Evolutionary conservation across 1,284 basidiomycete species (phyloP), one percentile per base, ranked within the genome.

Genomic region (Athelia sp.): DNA sequence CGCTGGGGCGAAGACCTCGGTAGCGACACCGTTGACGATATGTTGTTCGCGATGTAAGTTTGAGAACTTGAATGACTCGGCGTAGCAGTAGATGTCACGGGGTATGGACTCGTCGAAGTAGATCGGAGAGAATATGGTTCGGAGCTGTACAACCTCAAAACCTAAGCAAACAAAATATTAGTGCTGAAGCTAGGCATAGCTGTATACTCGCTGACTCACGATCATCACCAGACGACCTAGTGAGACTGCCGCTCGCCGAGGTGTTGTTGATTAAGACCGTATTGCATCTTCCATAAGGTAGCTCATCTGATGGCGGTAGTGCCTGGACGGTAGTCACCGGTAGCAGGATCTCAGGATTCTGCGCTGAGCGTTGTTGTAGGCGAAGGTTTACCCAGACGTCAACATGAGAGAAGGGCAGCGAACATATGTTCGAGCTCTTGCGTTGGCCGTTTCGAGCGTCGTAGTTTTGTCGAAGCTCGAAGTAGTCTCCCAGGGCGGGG

Each of bases 211-310:
- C 13, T 29, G 26, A 29, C 26, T 29, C 15, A 40, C n/a, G 4
- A 6, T 4, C 6, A n/a, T 40, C 36, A 40, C 36, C 36, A 40
- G 36, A 40, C 6, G 36, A 40, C 15, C 4, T 17, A 40, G 36
- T 40, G 18, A 9, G 8, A 13, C 29, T 17, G 32, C 13, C 45
- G 19, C 36, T 40, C 8, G n/a, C 15, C 6, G 15, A n/a, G n/a
- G 32, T 34, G 36, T 40, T 21, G n/a, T 32, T 46, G 14, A 31
- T 46, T 4, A 46, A 15, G n/a, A 46, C 45, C 4, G 45, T 35
- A 46, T 46, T 24, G 22, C 45, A 46, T 14, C 29, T 15, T 31
- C 45, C 26, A 15, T 17, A 18, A 34, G n/a, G n/a, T 11, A 23
- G 10, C n/a, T 44, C 15, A 6, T 9, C 14, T 15, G 43, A 44